phyloP scores from a whole-genome alignment of 805 yeast species.

The Blastobotrys chiropterorum region DNA sequence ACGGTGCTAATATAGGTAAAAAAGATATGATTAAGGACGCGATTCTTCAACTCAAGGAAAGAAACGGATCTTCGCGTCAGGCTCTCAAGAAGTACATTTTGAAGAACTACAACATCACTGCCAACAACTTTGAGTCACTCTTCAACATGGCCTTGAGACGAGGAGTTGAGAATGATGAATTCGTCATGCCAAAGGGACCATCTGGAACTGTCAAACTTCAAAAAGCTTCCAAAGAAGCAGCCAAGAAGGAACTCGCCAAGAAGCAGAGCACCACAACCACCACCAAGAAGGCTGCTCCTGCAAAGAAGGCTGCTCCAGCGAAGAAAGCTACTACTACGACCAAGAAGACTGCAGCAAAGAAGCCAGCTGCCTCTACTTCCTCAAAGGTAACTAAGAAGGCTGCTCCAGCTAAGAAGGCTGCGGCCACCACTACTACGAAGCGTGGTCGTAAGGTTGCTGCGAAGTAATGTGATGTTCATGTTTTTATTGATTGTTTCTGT shows the following conservation, averaged over 20 bases:
- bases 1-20: conserved; percentile 16
- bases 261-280: conserved; percentile 17
- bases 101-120: conserved; percentile 50
- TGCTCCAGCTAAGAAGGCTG: conserved; percentile 18
- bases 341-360: conserved; percentile 17
- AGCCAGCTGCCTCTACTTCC: conserved; percentile 25
- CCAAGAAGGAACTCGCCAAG: conserved; percentile 30
- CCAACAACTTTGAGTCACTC: conserved; percentile 64
- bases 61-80: conserved; percentile 76
- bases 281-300: conserved; percentile 20
- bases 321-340: conserved; percentile 17
- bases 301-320: conserved; percentile 26
- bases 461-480: conserved; percentile 8
- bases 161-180: conserved; percentile 73
- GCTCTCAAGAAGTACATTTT: conserved; percentile 80
- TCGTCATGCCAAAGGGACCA: conserved; percentile 83
- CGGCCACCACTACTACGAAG: conserved; percentile 14
- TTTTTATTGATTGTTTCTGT: conserved; percentile 1
- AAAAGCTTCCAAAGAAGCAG: conserved; percentile 36
- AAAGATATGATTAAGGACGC: conserved; percentile 64
- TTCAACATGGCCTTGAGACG: conserved; percentile 72
- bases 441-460: conserved; percentile 24
- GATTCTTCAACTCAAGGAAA: conserved; percentile 61
- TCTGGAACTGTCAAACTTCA: conserved; percentile 75
- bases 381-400: conserved; percentile 27